A percentile compares a stretch with the other conserved stretches of the same genome.
phyloP scores from a whole-genome alignment of 768 basidiomycete genomes.

The Tricholoma sp. region DNA sequence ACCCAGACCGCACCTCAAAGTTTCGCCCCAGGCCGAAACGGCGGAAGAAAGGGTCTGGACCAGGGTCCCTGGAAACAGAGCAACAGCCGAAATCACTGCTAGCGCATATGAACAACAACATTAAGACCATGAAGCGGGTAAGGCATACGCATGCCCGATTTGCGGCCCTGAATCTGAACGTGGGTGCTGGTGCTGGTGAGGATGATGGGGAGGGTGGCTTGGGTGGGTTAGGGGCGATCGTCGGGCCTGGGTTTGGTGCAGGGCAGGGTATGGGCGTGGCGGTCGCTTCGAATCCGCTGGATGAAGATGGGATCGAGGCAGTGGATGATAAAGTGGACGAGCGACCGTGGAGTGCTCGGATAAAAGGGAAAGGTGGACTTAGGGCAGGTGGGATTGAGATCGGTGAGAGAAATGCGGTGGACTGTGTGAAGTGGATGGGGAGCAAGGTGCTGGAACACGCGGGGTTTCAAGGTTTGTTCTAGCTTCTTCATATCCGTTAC shows the following conservation, averaged over 20 bases:
- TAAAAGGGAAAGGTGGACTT: conserved; percentile 19
- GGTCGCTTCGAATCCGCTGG: not conserved
- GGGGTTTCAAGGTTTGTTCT: conserved; percentile 80
- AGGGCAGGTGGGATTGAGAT: conserved; percentile 42
- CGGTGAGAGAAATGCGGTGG: conserved; percentile 52
- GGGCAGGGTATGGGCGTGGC: not conserved
- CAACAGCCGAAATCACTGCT: conserved; percentile 48
- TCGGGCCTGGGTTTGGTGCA: not conserved
- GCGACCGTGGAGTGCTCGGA: conserved; percentile 45
- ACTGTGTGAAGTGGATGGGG: conserved; percentile 70
- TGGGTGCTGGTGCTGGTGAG: conserved; percentile 11
- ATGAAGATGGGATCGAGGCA: conserved; percentile 29
- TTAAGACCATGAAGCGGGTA: conserved; percentile 68
- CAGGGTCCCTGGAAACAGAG: not conserved
- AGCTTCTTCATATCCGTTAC: not conserved
- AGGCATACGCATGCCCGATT: conserved; percentile 72
- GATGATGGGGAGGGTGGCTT: conserved; percentile 20
- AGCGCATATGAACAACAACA: conserved; percentile 70
- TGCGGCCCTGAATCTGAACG: conserved; percentile 42
- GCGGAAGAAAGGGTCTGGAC: conserved; percentile 21
- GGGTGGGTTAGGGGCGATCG: not conserved
- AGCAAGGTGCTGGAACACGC: conserved; percentile 81
- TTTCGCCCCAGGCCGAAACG: conserved; percentile 28
- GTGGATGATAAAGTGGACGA: conserved; percentile 52
- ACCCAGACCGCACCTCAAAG: conserved; percentile 5